A percentile compares a stretch with the other conserved stretches of the same genome.
Evolutionary conservation across 192 early-diverging fungal genomes (phyloP).

Genomic region (Coemansia sp.): DNA sequence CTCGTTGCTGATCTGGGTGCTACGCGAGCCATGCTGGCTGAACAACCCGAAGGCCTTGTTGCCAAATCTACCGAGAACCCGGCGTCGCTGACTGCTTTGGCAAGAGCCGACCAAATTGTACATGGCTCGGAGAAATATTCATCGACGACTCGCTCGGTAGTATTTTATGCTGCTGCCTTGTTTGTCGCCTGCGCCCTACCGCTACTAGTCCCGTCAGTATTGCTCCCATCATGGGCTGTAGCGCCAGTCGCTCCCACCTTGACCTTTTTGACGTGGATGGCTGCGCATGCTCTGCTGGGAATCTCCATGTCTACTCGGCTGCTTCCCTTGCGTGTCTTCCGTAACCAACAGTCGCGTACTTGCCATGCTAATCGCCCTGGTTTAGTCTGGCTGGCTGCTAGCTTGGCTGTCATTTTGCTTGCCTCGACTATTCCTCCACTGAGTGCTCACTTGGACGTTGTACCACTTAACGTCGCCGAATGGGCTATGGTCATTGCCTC

Average conservation of each 20-base stretch:
- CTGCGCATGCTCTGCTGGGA: conserved; percentile 39
- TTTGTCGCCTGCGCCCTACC: conserved; percentile 36
- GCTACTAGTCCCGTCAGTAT: conserved; percentile 26
- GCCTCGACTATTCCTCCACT: conserved; percentile 20
- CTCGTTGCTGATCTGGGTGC: conserved; percentile 41
- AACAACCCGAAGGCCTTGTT: conserved; percentile 31
- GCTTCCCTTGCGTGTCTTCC: conserved; percentile 29
- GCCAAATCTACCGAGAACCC: neutral
- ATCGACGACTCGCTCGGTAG: neutral
- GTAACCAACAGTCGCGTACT: neutral
- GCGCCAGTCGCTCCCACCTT: conserved; percentile 42
- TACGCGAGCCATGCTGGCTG: conserved; percentile 31
- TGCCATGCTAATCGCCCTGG: conserved; percentile 14
- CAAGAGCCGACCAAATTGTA: neutral
- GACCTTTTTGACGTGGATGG: conserved; percentile 45
- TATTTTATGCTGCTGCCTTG: conserved; percentile 18
- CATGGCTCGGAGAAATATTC: neutral
- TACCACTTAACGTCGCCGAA: conserved; percentile 36
- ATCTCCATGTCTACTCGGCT: conserved; percentile 34
- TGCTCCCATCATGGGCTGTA: conserved; percentile 44
- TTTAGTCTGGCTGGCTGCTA: conserved; percentile 21
- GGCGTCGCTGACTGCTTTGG: conserved; percentile 16
- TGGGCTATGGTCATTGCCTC: conserved; percentile 30
- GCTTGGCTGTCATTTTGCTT: conserved; percentile 18
- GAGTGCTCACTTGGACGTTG: conserved; percentile 30